Base-by-base conservation (phyloP, 2,329 filamentous ascomycete genomes). In the Fusarium sp. region DNA sequence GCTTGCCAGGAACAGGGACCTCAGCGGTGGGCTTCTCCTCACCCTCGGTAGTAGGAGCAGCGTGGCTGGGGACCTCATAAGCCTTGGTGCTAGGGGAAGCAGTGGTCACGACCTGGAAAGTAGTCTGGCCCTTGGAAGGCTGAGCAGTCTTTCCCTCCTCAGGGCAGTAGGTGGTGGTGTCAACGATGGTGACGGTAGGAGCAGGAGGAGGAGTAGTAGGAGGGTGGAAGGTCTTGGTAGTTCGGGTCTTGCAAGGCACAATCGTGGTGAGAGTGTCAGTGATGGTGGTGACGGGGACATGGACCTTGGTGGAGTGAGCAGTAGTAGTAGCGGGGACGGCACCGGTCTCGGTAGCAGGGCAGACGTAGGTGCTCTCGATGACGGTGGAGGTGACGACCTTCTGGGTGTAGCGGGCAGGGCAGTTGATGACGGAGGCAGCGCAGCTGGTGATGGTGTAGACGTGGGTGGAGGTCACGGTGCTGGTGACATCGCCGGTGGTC, bases 371-470 rank as follows among this genome's bases (percentile, higher is more conserved):
- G 59, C 63, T 75, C 33, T 63, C 26, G 26, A 72, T 44, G 35
- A 78, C 28, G 24, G 77, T 79, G 13, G 69, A 74, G 28, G 80
- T 77, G 41, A 84, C 64, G 31, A 80, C 75, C 41, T 78, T 77
- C 38, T 82, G 80, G 77, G 77, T 80, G 48, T 81, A 82, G 24
- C 78, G 76, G 44, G 81, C 79, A 31, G 83, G 83, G 78, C 83
- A 85, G 81, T 85, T 84, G 68, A 81, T 69, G 24, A 82, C 81
- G 7, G 78, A 77, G 44, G 79, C 80, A 57, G 80, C 81, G 64
- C 83, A 85, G 63, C 77, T 79, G 28, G 83, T 84, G 39, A 84
- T 69, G 33, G 79, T 80, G 73, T 78, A 80, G 24, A 67, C 66
- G n/a, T 74, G 73, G 35, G 79, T 79, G 31, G 73, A 73, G 14